Evolutionary conservation across 345 rosid genomes (phyloP), one percentile per base, ranked within the genome.

Genomic region (Euphorbia tirucalli): DNA sequence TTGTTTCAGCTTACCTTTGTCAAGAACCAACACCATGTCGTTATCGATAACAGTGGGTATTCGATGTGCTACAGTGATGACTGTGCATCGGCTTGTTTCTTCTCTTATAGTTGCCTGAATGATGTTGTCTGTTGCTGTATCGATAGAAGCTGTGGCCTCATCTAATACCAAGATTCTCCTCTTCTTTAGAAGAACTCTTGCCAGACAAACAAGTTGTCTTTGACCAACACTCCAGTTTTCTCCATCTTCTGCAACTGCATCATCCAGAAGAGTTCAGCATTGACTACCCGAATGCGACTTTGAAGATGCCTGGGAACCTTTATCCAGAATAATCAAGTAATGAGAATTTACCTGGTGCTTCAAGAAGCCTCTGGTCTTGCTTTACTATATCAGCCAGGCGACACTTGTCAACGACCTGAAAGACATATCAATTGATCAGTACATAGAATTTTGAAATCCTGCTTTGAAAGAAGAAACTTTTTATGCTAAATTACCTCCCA

Each of bases 151-250:
- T 16, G 98, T 90, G 58, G 98, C 96, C 73, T 93, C 96, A 60
- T 90, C 94, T 61, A 93, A 80, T 11, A 93, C 96, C 49, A 90
- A 76, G 44, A 93, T 85, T 77, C 85, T 89, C 60, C 87, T 82
- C 76, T 82, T 85, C 80, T 90, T 88, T 49, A 93, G 79, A 13
- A 92, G 82, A 21, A 85, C 94, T 75, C 98, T 84, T 4, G 90
- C 91, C 21, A 93, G 85, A 79, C 98, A 91, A 62, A 88, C 82
- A 50, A 93, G 90, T 72, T 93, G 98, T 74, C 98, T 88, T 79
- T 93, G 98, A 58, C 97, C 98, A 35, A 92, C 88, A 57, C 97
- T 92, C 93, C 91, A 94, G 79, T 92, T 94, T 79, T 87, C 93
- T 65, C 97, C 97, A 61, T 91, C 93, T 81, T 92, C 93, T 0